Conservation (phyloP, 23 red algal species). For the Chondrus crispus region DNA sequence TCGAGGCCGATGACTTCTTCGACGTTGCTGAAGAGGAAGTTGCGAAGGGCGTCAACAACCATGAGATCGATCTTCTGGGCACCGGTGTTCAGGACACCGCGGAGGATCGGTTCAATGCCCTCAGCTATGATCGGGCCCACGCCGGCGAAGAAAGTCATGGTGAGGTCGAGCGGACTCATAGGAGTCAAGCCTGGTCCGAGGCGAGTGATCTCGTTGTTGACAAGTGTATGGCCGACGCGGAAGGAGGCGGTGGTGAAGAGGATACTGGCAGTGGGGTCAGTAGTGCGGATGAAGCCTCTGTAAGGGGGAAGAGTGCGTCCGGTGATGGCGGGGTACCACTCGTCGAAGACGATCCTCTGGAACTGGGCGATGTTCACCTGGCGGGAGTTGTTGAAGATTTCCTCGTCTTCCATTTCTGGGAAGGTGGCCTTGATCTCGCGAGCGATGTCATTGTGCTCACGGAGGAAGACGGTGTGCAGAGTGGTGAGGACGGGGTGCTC, state of each 20-base stretch:
- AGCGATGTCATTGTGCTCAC: constrained; percentile 19
- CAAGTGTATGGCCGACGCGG: constrained; percentile 68
- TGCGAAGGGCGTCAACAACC: constrained; percentile 46
- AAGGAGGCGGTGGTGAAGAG: constrained; percentile 58
- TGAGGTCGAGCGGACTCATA: not conserved
- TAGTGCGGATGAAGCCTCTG: constrained; percentile 23
- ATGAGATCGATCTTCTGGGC: constrained; percentile 49
- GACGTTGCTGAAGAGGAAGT: constrained; percentile 54
- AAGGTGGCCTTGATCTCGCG: not conserved
- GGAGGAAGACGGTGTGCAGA: not conserved
- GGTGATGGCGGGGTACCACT: constrained; percentile 51
- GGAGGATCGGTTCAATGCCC: constrained; percentile 40
- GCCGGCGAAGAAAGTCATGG: constrained; percentile 45
- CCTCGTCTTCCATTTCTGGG: constrained; percentile 17
- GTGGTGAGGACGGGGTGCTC: not conserved
- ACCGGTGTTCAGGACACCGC: not conserved
- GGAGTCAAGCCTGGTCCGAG: not conserved
- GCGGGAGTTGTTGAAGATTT: constrained; percentile 26
- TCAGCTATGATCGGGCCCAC: not conserved
- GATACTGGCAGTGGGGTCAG: not conserved
- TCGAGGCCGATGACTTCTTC: constrained; percentile 48
- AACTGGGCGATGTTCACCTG: constrained; percentile 59
- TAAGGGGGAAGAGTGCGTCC: constrained; percentile 17
- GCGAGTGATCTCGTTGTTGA: constrained; percentile 19
- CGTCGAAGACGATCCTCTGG: constrained; percentile 51